A percentile compares a stretch with the other conserved stretches of the same genome.
These are phyloP conservation scores for Paecilomyces variotii DNA, from an alignment of 2,329 filamentous ascomycete species.

Conservation along the genomic window DNA sequence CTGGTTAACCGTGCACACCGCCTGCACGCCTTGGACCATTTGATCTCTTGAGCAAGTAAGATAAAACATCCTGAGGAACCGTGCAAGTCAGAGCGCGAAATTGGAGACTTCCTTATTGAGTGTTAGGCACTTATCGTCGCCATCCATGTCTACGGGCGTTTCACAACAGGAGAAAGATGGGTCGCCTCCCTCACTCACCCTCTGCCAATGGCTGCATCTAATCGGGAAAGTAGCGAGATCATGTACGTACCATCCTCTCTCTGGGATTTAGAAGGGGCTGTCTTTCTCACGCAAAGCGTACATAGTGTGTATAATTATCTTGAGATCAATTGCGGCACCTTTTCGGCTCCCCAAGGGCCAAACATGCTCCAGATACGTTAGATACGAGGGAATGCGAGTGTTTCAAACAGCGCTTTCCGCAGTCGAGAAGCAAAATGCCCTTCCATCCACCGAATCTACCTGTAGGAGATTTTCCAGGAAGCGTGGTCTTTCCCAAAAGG, in stretches of 20 bases:
- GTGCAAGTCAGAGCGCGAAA: background rate
- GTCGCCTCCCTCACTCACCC: background rate
- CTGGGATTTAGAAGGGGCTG: background rate
- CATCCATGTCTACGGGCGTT: background rate
- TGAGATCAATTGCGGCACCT: background rate
- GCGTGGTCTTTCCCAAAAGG: background rate
- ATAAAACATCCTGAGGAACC: background rate
- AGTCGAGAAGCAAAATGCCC: slow-evolving; percentile 1
- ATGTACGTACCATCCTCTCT: background rate
- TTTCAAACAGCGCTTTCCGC: slow-evolving; percentile 2
- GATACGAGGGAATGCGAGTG: slow-evolving; percentile 4
- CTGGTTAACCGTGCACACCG: background rate
- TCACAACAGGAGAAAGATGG: background rate
- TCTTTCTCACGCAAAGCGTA: background rate
- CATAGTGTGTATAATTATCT: background rate
- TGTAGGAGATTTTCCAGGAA: background rate
- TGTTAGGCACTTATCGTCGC: background rate
- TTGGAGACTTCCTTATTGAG: background rate
- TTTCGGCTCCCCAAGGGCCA: background rate
- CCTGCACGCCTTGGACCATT: background rate
- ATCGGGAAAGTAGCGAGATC: slow-evolving; percentile 3
- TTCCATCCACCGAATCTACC: background rate
- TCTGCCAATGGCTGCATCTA: slow-evolving; percentile 2
- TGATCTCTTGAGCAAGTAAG: background rate
- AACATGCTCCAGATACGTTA: slow-evolving; percentile 1